These are phyloP conservation scores for Russula virescens DNA, from an alignment of 768 basidiomycete genomes.

Conservation along the genomic window DNA sequence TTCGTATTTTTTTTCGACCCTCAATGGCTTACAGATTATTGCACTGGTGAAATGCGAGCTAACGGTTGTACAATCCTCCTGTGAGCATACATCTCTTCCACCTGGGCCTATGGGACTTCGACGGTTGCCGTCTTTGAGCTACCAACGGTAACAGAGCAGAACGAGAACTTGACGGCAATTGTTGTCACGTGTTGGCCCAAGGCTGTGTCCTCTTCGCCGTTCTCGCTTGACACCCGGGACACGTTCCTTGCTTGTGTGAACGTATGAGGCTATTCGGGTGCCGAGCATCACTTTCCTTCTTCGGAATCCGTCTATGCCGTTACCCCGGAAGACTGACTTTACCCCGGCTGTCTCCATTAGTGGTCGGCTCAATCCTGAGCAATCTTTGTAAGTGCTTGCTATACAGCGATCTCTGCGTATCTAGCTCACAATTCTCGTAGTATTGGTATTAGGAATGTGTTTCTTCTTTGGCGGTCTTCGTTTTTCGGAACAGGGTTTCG, in stretches of 20 bases:
- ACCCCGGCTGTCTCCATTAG: slow-evolving; percentile 21
- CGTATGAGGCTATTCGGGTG: neutral
- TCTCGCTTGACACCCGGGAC: neutral
- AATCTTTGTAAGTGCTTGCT: slow-evolving; percentile 35
- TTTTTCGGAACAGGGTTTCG: slow-evolving; percentile 77
- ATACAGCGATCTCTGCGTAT: neutral
- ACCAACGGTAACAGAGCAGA: neutral
- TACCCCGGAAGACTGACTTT: neutral
- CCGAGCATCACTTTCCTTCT: neutral
- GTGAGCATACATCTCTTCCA: slow-evolving; percentile 28
- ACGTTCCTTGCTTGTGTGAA: neutral
- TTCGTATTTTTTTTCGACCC: neutral
- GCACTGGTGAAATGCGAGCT: slow-evolving; percentile 43
- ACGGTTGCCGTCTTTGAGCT: neutral
- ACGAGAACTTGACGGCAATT: neutral
- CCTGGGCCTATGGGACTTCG: neutral
- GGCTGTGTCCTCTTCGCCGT: neutral
- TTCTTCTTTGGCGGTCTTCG: slow-evolving; percentile 80
- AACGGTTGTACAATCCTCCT: slow-evolving; percentile 40
- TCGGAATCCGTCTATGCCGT: neutral
- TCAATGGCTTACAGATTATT: slow-evolving; percentile 36
- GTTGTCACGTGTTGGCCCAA: neutral
- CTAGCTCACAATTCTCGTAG: slow-evolving; percentile 32
- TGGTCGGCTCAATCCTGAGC: slow-evolving; percentile 44
- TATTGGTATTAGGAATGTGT: slow-evolving; percentile 84